Evolutionary conservation across 768 basidiomycete genomes (phyloP).

Genomic region (Leucocoprinus leucothites): DNA sequence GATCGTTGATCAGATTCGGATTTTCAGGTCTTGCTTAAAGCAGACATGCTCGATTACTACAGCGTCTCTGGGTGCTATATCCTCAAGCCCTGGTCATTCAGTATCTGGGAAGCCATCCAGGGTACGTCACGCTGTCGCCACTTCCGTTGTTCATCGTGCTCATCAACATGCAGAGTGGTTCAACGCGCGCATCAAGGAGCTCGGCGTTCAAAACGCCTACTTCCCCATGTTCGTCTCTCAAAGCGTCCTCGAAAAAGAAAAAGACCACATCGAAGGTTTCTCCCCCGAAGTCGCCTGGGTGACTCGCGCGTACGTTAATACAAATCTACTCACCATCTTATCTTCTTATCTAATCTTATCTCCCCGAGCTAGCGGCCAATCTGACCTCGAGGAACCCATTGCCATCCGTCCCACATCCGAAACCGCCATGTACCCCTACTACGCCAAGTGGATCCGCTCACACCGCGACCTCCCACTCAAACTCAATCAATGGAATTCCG

Average conservation of each 20-base stretch:
- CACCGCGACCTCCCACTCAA: constrained; percentile 97
- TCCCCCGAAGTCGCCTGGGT: constrained; percentile 99
- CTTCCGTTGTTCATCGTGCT: constrained; percentile 1
- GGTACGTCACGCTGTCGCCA: constrained; percentile 40
- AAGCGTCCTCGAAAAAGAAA: constrained; percentile 92
- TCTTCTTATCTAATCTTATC: constrained; percentile 5
- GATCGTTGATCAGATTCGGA: constrained; percentile 12
- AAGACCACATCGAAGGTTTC: constrained; percentile 98
- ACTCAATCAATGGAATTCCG: constrained; percentile 98
- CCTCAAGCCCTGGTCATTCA: constrained; percentile 95
- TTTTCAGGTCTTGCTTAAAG: constrained; percentile 87
- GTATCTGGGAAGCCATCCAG: constrained; percentile 96
- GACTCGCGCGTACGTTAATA: constrained; percentile 78
- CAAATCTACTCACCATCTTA: not conserved
- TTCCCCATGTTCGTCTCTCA: constrained; percentile 98
- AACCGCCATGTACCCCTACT: constrained; percentile 99
- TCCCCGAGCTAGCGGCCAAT: constrained; percentile 69
- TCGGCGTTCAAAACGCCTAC: constrained; percentile 96
- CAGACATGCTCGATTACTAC: constrained; percentile 99
- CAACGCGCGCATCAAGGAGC: constrained; percentile 85
- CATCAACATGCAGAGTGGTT: constrained; percentile 75
- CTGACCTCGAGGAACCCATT: constrained; percentile 94
- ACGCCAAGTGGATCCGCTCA: constrained; percentile 98
- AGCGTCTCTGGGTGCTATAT: constrained; percentile 99
- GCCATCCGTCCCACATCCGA: constrained; percentile 98